phyloP scores from a whole-genome alignment of 208 protist species.

The Trypanosomatidae sp. region DNA sequence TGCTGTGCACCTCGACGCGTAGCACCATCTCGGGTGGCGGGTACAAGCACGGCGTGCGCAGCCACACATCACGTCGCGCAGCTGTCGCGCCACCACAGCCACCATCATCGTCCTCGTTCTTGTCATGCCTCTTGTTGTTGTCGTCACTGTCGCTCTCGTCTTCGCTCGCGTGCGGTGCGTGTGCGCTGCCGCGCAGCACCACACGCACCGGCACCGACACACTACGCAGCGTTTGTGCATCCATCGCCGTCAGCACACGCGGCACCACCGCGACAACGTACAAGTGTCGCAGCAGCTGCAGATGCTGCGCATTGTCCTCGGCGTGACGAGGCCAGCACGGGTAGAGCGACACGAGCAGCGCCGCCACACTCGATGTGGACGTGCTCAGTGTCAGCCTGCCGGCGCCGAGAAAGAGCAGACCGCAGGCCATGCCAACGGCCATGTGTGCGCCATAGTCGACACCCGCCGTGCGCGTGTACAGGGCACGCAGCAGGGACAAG shows the following conservation, averaged over 20 bases:
- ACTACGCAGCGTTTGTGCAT: constrained; percentile 76
- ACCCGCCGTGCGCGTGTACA: constrained; percentile 37
- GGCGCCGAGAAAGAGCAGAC: constrained; percentile 91
- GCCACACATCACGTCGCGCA: no score
- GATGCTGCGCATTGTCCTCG: constrained; percentile 87
- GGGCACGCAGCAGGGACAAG: constrained; percentile 50
- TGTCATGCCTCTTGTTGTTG: not conserved
- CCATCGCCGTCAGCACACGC: constrained; percentile 81
- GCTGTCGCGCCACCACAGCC: not conserved
- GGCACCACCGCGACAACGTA: constrained; percentile 92
- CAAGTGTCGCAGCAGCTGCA: constrained; percentile 88
- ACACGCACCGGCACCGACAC: constrained; percentile 62
- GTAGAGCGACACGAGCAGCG: constrained; percentile 89
- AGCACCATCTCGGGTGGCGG: no score
- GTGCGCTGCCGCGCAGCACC: constrained; percentile 10
- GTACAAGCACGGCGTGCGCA: no score
- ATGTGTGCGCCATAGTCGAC: constrained; percentile 90
- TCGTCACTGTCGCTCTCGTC: not conserved
- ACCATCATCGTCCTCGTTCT: not conserved
- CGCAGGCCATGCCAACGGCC: constrained; percentile 89
- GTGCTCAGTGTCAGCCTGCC: constrained; percentile 84
- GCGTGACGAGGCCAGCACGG: constrained; percentile 80
- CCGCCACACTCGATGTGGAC: constrained; percentile 60
- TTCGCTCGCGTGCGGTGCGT: not conserved
- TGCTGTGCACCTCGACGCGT: no score